Base-by-base conservation (phyloP, 2,329 filamentous ascomycete species). In the Pseudogymnoascus verrucosus region DNA sequence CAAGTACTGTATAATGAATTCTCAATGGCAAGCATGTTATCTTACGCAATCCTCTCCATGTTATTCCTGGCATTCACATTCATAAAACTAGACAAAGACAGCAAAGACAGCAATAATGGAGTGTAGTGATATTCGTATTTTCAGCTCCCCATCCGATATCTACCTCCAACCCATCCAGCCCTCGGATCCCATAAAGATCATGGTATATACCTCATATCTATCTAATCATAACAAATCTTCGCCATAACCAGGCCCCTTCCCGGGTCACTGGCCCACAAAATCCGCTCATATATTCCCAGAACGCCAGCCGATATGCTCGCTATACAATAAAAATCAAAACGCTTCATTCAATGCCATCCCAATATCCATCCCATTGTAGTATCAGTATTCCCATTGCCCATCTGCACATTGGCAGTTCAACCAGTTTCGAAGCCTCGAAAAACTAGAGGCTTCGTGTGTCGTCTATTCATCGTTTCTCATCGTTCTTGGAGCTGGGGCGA, bases 1-100 rank as follows among this genome's bases (percentile, higher is more conserved):
- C 47, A 57, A 57, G 47, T 34, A 57, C 47, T 57, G 47, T 54
- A 57, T 57, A 57, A 57, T 57, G 47, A 57, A 57, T 57, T 57
- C 47, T 57, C 26, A 57, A 57, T 57, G 26, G 26, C 47, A 34
- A 19, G 47, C 28, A 34, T 34, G 28, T 57, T 57, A 19, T 34
- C 8, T 34, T 57, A 57, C 47, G n/a, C 26, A 28, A n/a, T 11
- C n/a, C 47, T 31, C 8, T 12, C n/a, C 8, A 6, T 31, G 34
- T 31, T 34, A 19, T 19, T 11, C 16, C n/a, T 3, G 26, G 31
- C n/a, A 34, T 57, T 57, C 47, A 57, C 47, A 57, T 4, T 28
- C 8, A 28, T 54, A 19, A 54, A 31, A 54, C 28, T n/a, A 11
- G 12, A 14, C 4, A 57, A 57, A 34, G 47, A 57, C 26, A 57